Percentiles rank a stretch among this genome's conserved stretches.
phyloP scores from a whole-genome alignment of 1,284 basidiomycete species.

The Waitea zeae region DNA sequence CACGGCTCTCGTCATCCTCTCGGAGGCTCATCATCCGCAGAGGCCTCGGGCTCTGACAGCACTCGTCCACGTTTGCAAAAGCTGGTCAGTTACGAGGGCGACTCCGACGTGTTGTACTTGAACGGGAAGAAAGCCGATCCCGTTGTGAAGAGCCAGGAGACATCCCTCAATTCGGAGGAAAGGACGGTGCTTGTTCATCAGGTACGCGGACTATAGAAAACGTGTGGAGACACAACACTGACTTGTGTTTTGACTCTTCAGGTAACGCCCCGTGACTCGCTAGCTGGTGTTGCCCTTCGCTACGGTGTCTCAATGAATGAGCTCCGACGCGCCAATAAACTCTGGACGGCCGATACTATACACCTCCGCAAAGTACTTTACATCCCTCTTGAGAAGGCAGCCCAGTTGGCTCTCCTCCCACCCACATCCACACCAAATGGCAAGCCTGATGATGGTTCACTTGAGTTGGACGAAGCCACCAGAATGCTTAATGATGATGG shows the following conservation, averaged over 20 bases:
- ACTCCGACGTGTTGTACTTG: not conserved
- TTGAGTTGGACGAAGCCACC: not conserved
- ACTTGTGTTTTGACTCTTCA: slow-evolving; percentile 11
- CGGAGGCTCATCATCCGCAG: not conserved
- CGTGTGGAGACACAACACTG: not conserved
- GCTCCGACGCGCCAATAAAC: slow-evolving; percentile 74
- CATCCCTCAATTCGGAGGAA: too few species aligned
- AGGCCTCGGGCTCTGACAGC: not conserved
- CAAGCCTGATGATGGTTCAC: not conserved
- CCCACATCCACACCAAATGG: not conserved
- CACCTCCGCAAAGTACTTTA: slow-evolving; percentile 71
- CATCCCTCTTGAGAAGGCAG: slow-evolving; percentile 42
- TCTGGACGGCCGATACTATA: slow-evolving; percentile 83
- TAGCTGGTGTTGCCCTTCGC: slow-evolving; percentile 72
- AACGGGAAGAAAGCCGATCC: too few species aligned
- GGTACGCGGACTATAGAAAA: slow-evolving; percentile 14
- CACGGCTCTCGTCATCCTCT: not conserved
- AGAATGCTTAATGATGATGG: too few species aligned
- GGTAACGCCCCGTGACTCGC: slow-evolving; percentile 60
- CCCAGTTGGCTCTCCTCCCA: slow-evolving; percentile 4
- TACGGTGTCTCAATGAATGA: slow-evolving; percentile 74
- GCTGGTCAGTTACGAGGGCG: not conserved
- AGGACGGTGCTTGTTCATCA: slow-evolving; percentile 37
- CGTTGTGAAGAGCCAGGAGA: too few species aligned
- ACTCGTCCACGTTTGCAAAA: not conserved